These are phyloP conservation scores for Torulaspora maleeae DNA, from an alignment of 805 yeast genomes.

Conservation along the genomic window DNA sequence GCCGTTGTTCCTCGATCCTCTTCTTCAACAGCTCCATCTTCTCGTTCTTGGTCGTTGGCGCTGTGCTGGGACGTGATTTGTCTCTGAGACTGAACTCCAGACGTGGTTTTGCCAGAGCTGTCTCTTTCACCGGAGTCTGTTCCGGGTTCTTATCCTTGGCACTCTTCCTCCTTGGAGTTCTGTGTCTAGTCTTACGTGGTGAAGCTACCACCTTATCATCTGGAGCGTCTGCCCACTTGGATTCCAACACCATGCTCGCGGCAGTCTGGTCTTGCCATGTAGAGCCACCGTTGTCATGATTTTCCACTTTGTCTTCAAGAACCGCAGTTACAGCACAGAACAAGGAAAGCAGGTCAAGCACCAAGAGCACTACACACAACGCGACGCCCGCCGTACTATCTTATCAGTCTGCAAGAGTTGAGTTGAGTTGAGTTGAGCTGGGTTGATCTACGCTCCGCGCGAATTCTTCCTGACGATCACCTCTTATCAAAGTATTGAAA, in stretches of 20 bases:
- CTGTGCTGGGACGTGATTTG: neutral
- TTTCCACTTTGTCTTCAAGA: no score
- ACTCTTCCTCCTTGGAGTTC: slow-evolving; percentile 3
- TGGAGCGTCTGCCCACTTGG: slow-evolving; percentile 31
- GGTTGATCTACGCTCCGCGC: neutral
- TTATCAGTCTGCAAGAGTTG: no score
- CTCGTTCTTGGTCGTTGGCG: neutral
- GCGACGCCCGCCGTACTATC: neutral
- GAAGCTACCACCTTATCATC: slow-evolving; percentile 9
- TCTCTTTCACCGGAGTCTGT: neutral
- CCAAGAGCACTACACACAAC: neutral
- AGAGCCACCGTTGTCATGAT: neutral
- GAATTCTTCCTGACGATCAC: neutral
- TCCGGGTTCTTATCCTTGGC: slow-evolving; percentile 3
- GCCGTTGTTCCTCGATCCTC: slow-evolving; percentile 32
- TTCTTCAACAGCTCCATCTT: slow-evolving; percentile 25
- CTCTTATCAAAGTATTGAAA: neutral
- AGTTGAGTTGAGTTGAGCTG: no score
- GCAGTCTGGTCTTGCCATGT: neutral
- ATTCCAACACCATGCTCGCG: slow-evolving; percentile 25
- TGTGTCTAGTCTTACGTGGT: slow-evolving; percentile 1
- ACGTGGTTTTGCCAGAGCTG: neutral
- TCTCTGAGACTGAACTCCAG: slow-evolving; percentile 12
- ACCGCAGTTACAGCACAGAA: neutral
- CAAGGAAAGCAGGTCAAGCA: neutral